Evolutionary conservation across 2,329 filamentous ascomycete species (phyloP).

Genomic region (Fusarium sp.): DNA sequence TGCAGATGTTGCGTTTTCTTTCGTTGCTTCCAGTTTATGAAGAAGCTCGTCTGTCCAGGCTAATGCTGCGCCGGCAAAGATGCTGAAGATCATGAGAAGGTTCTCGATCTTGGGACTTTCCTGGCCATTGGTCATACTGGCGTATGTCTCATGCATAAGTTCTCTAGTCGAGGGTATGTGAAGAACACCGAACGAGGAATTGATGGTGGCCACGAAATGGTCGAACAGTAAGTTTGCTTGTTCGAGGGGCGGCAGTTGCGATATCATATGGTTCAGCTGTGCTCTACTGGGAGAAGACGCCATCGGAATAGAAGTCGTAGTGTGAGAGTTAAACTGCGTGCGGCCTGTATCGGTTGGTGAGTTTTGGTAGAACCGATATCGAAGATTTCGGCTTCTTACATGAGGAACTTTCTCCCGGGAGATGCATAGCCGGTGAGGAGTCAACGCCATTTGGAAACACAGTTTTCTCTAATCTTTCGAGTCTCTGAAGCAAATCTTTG

Average conservation of each 20-base stretch:
- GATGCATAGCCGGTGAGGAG: neutral
- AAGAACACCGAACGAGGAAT: neutral
- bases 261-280: neutral
- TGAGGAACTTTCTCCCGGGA: neutral
- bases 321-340: neutral
- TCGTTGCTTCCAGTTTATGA: neutral
- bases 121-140: rapidly evolving
- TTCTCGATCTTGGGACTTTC: neutral
- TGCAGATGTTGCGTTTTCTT: neutral
- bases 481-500: neutral
- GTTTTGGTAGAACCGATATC: neutral
- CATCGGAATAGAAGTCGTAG: rapidly evolving
- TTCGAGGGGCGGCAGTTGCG: neutral
- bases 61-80: neutral
- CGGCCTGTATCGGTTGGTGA: neutral
- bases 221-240: neutral
- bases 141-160: neutral
- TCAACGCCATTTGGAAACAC: neutral
- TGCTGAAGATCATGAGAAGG: neutral
- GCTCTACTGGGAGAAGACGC: too few relatives aligned
- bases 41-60: conserved; percentile 8
- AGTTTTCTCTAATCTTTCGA: neutral
- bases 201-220: neutral
- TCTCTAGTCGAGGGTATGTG: neutral
- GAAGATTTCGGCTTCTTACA: neutral